Percentiles rank a stretch among this genome's conserved stretches.
phyloP scores from a whole-genome alignment of 1,139 yeast species.

The Hemisphaericaspora xylofermentans region DNA sequence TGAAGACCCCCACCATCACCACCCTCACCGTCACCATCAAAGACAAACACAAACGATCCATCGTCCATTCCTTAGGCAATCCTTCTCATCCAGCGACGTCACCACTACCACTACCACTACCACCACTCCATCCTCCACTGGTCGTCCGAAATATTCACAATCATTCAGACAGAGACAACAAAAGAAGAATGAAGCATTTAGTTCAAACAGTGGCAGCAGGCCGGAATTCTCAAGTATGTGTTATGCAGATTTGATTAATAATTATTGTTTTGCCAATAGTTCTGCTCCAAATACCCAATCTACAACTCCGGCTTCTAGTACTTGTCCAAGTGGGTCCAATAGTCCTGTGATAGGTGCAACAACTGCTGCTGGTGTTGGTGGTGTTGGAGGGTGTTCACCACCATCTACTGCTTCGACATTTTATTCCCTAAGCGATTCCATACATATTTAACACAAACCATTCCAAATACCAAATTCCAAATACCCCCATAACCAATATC shows the following conservation, averaged over 20 bases:
- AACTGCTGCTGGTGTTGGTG: too few species aligned
- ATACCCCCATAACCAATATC: too few species aligned
- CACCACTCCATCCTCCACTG: neutral
- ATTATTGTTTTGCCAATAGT: slow-evolving; percentile 35
- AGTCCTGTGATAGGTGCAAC: slow-evolving; percentile 7
- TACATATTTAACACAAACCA: slow-evolving; percentile 21
- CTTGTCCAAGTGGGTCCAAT: slow-evolving; percentile 6
- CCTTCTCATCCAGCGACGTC: slow-evolving; percentile 28
- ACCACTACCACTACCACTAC: slow-evolving; percentile 1
- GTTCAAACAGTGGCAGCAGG: neutral
- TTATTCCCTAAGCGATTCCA: slow-evolving; percentile 35
- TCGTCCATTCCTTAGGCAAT: slow-evolving; percentile 26
- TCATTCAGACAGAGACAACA: slow-evolving; percentile 10
- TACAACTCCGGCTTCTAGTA: slow-evolving; percentile 2
- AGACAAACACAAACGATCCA: slow-evolving; percentile 1
- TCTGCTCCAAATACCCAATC: slow-evolving; percentile 1
- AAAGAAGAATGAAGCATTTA: slow-evolving; percentile 2
- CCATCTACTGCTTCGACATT: slow-evolving; percentile 19
- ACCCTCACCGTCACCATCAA: neutral
- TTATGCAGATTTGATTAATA: slow-evolving; percentile 31
- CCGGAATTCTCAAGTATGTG: slow-evolving; percentile 19
- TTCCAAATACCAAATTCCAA: neutral
- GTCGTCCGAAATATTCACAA: slow-evolving; percentile 12
- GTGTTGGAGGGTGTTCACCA: too few species aligned
- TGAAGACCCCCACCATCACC: slow-evolving; percentile 10